Percentiles rank a stretch among this genome's conserved stretches.
These are phyloP conservation scores for Populus nigra DNA, from an alignment of 345 rosid species.

Conservation along the genomic window DNA sequence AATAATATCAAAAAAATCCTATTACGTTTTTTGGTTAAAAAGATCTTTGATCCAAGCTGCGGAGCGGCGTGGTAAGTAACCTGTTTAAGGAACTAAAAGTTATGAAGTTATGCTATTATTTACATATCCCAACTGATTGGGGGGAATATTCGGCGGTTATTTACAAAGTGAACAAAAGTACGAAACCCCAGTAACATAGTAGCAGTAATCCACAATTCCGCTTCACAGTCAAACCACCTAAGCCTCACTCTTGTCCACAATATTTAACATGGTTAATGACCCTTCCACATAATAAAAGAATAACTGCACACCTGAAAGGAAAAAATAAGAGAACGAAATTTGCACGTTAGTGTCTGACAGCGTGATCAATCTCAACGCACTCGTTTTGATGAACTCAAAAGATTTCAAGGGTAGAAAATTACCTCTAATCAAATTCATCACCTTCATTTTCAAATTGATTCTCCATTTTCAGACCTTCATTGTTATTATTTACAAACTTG, in stretches of 20 bases:
- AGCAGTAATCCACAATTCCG: conserved; percentile 27
- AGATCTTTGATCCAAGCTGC: no score
- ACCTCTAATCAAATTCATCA: conserved; percentile 60
- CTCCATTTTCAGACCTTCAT: conserved; percentile 46
- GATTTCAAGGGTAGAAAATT: conserved; percentile 8
- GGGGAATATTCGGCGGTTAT: conserved; percentile 27
- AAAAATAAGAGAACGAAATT: not conserved
- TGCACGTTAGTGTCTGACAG: not conserved
- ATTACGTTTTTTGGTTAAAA: no score
- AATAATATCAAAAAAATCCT: no score
- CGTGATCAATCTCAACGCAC: not conserved
- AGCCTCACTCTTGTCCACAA: conserved; percentile 27
- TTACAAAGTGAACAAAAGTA: conserved; percentile 27
- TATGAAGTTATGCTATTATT: conserved; percentile 23
- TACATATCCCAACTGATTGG: conserved; percentile 30
- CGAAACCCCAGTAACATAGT: conserved; percentile 18
- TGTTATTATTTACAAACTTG: conserved; percentile 55
- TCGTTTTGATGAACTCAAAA: not conserved
- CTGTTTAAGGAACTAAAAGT: not conserved
- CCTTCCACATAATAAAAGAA: conserved; percentile 43
- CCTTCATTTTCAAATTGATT: conserved; percentile 57
- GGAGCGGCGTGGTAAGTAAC: no score
- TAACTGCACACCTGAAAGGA: conserved; percentile 41
- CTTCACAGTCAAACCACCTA: conserved; percentile 19
- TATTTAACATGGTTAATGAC: conserved; percentile 33